A percentile compares a stretch with the other conserved stretches of the same genome.
Conservation (phyloP, 129 eudicot species). For the Lactuca sativa region DNA sequence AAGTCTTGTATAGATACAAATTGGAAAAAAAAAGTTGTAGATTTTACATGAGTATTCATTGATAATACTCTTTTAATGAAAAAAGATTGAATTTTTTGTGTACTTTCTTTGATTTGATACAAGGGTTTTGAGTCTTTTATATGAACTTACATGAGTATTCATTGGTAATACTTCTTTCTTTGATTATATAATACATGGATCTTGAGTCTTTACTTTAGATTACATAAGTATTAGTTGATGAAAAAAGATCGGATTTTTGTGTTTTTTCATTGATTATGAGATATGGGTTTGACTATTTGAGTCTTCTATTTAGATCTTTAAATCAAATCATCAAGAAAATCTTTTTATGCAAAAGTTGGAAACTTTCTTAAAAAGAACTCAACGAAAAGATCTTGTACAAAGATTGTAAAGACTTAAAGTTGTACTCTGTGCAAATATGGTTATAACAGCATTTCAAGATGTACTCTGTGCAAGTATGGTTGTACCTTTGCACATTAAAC, state of each 20-base stretch:
- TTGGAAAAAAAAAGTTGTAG: slow-evolving; percentile 18
- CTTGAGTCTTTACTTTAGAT: not conserved
- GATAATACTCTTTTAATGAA: not conserved
- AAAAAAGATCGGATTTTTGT: too few relatives aligned
- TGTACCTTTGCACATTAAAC: not conserved
- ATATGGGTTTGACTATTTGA: too few relatives aligned
- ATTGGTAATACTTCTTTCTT: not conserved
- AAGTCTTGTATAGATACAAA: slow-evolving; percentile 16
- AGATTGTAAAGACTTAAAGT: not conserved
- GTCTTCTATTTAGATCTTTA: not conserved
- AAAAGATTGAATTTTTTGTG: too few relatives aligned
- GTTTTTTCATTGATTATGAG: too few relatives aligned
- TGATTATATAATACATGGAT: not conserved
- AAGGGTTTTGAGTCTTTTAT: too few relatives aligned
- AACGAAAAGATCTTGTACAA: not conserved
- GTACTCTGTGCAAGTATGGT: slow-evolving; percentile 1
- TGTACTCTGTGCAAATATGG: not conserved
- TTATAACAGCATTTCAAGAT: slow-evolving; percentile 3
- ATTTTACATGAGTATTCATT: not conserved
- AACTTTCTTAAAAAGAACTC: not conserved
- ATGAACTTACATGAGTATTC: too few relatives aligned
- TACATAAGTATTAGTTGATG: too few relatives aligned
- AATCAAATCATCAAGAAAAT: not conserved
- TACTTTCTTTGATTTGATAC: too few relatives aligned
- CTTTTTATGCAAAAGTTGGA: not conserved